Percentiles rank a stretch among this genome's conserved stretches.
phyloP scores from a whole-genome alignment of 1,139 yeast species.

The Scheffersomyces stambukii region DNA sequence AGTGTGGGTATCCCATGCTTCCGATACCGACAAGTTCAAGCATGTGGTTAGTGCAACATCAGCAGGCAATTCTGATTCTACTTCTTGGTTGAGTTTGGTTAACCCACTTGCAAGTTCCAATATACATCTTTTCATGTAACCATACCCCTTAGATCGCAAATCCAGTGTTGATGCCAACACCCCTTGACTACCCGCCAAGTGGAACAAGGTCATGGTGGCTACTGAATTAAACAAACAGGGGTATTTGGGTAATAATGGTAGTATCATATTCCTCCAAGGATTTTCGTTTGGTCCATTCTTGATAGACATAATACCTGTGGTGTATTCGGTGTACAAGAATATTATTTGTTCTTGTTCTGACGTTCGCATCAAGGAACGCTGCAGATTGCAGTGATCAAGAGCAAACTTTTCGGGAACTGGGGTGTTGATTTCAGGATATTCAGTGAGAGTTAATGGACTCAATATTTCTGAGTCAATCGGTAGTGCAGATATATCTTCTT shows the following conservation, averaged over 20 bases:
- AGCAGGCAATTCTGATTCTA: constrained; percentile 41
- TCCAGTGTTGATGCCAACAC: constrained; percentile 21
- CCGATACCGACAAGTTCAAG: constrained; percentile 58
- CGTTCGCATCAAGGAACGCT: too few species aligned
- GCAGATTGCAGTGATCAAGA: too few species aligned
- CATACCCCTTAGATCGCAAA: constrained; percentile 47
- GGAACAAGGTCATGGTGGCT: constrained; percentile 64
- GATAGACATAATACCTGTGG: constrained; percentile 60
- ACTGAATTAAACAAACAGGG: constrained; percentile 58
- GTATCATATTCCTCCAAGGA: constrained; percentile 59
- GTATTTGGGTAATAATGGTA: constrained; percentile 52
- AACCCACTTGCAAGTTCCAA: constrained; percentile 56
- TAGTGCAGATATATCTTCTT: constrained; percentile 17
- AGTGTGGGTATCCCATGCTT: constrained; percentile 65
- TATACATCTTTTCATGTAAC: constrained; percentile 58
- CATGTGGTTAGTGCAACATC: constrained; percentile 66
- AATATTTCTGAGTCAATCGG: constrained; percentile 21
- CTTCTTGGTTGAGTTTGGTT: constrained; percentile 22
- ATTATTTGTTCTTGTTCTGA: constrained; percentile 34
- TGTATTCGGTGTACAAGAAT: constrained; percentile 38
- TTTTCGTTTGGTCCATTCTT: constrained; percentile 61
- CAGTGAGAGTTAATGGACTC: constrained; percentile 27
- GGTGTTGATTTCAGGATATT: too few species aligned
- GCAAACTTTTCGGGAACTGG: too few species aligned
- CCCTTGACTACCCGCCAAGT: constrained; percentile 43